These are phyloP conservation scores for Russula abietina DNA, from an alignment of 768 basidiomycete genomes.

Conservation along the genomic window DNA sequence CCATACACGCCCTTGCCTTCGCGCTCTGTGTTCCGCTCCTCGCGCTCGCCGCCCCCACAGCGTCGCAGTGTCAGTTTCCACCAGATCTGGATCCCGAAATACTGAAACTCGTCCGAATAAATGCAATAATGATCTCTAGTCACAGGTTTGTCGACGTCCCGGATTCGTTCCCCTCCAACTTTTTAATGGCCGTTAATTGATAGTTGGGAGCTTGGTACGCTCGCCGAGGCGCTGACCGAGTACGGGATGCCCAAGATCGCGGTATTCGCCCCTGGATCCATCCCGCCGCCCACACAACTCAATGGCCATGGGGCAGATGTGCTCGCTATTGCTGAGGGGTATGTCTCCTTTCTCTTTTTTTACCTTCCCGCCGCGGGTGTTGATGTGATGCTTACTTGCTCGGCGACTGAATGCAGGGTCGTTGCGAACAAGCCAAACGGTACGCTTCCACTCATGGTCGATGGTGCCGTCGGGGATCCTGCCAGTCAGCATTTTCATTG, in stretches of 20 bases:
- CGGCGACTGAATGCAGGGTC: slow-evolving; percentile 29
- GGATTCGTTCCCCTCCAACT: background rate
- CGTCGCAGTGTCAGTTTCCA: background rate
- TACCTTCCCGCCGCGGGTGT: background rate
- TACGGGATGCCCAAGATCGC: slow-evolving; percentile 43
- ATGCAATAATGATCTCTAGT: slow-evolving; percentile 14
- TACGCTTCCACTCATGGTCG: slow-evolving; percentile 38
- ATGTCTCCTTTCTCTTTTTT: slow-evolving; percentile 15
- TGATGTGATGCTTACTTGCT: slow-evolving; percentile 1
- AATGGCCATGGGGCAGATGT: slow-evolving; percentile 37
- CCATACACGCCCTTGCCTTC: background rate
- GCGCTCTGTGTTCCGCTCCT: slow-evolving; percentile 2
- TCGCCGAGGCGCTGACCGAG: slow-evolving; percentile 52
- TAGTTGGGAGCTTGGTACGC: slow-evolving; percentile 57
- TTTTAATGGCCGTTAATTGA: background rate
- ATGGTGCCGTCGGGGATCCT: slow-evolving; percentile 56
- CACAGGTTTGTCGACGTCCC: slow-evolving; percentile 8
- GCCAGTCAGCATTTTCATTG: slow-evolving; percentile 38
- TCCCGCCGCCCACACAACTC: slow-evolving; percentile 37
- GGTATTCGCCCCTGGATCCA: slow-evolving; percentile 41
- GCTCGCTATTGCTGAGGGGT: slow-evolving; percentile 38
- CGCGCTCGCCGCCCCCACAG: background rate
- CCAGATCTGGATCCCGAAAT: background rate
- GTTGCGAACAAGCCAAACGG: slow-evolving; percentile 35
- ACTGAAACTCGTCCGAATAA: background rate